phyloP scores from a whole-genome alignment of 192 early-diverging fungal genomes.

The Oehlia diaphana region DNA sequence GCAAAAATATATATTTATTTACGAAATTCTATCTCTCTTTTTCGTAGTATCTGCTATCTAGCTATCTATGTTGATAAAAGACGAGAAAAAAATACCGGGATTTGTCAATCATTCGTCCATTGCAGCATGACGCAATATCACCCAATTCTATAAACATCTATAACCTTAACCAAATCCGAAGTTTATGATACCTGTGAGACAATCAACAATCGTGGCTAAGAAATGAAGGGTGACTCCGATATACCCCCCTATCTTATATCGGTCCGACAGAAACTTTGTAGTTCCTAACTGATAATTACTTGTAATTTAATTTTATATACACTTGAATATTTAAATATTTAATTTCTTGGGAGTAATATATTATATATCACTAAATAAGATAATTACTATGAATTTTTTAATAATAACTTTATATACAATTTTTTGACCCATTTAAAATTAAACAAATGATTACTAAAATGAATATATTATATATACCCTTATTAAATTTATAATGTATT shows the following conservation, averaged over 20 bases:
- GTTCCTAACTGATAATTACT: too few species aligned
- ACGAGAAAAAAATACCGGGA: too few species aligned
- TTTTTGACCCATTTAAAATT: background rate
- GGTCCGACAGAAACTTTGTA: too few species aligned
- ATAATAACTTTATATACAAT: background rate
- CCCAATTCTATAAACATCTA: background rate
- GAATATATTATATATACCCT: background rate
- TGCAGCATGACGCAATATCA: background rate
- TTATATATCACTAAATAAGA: background rate
- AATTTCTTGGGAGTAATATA: too few species aligned
- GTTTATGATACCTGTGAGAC: too few species aligned
- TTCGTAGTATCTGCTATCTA: background rate
- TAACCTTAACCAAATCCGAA: too few species aligned
- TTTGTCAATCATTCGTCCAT: background rate
- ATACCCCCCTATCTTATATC: too few species aligned
- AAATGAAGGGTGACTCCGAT: too few species aligned
- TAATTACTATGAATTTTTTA: background rate
- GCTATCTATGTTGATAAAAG: background rate
- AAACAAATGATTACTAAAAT: background rate
- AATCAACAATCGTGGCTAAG: too few species aligned
- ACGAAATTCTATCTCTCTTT: background rate
- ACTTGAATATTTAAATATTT: too few species aligned
- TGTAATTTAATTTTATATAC: too few species aligned
- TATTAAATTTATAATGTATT: background rate
- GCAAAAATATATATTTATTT: background rate